Base-by-base conservation (phyloP, 2,329 filamentous ascomycete species). In the Penicillium sp. region DNA sequence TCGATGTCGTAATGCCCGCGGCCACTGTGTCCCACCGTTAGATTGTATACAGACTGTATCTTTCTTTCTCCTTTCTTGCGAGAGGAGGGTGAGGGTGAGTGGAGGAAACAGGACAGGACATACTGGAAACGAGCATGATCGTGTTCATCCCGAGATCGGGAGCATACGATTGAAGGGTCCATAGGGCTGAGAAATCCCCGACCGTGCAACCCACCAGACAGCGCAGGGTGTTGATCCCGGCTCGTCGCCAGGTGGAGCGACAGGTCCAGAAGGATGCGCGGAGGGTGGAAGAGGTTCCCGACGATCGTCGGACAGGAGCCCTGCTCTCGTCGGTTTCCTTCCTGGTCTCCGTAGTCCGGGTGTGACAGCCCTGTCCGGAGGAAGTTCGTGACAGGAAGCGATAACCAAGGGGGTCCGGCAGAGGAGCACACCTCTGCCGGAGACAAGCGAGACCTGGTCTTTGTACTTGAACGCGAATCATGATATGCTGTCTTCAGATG, bases 171-270 rank as follows among this genome's bases (percentile, higher is more conserved):
- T 84, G 81, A 0, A 84, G 70, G 26, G 76, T 72, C 80, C 81
- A 84, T 71, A 84, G 75, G 0, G 79, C 74, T 1, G 79, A 75
- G 53, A 84, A 84, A 61, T 84, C 81, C n/a, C 81, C 81, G 0
- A 70, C 34, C 0, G 80, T 83, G 56, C 82, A 84, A 7, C 82
- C 81, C 2, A 80, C 66, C 1, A 84, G 72, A 52, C 82, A 84
- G 6, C 81, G 78, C 3, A 81, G 62, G 0, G 82, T 84, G 58
- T 84, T 84, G 56, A 84, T 61, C 0, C 70, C 68, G 0, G 81
- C 78, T n/a, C 81, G 69, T 21, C 67, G 71, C 81, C 81, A 84
- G 0, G 70, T 65, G 9, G 63, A 51, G 9, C 45, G 58, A n/a
- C 63, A 71, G 3, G 58, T 53, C 74, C 74, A 76, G 56, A 76